Evolutionary conservation across 2,329 filamentous ascomycete genomes (phyloP), one percentile per base, ranked within the genome.

Genomic region (Colletotrichum orchidophilum): DNA sequence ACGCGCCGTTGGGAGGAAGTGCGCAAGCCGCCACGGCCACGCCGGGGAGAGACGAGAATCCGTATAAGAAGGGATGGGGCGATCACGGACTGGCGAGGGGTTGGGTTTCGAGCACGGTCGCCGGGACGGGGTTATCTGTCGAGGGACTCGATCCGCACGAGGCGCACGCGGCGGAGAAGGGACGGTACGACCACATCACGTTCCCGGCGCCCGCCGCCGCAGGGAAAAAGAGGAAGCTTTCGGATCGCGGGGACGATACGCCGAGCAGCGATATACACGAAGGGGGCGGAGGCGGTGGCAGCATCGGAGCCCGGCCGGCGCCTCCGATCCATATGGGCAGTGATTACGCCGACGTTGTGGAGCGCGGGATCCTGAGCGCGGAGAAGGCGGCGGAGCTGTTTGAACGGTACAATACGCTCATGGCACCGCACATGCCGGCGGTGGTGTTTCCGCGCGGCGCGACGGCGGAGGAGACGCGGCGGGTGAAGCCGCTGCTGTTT

Each of bases 401-500:
- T 73, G 78, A 82, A 27, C 84, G 87, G 11, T 93, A 92, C 78
- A 87, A 85, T 46, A 84, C 86, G 15, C 82, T 86, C 57, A 92
- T 93, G 87, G 83, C 85, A 21, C 83, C 82, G 2, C 90, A 92
- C 73, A 84, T 92, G 63, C 91, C 91, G 0, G 87, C 87, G 2
- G 88, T 93, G 21, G 83, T 92, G 29, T 90, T 93, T 68, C 84
- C 88, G 1, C 77, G 84, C 1, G 83, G 82, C 52, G 87, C 84
- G 54, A 88, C 87, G 3, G 87, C 85, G 5, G 82, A 84, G 12
- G 87, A 91, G 67, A 79, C 93, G 63, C 87, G 91, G 58, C 83
- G 83, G 73, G 81, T 84, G 2, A 91, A 88, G 76, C 93, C 93
- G 1, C 85, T 88, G 2, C 83, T 95, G 9, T 94, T 94, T 76